Percentiles rank a stretch among this genome's conserved stretches.
Evolutionary conservation across 441 rosid genomes (phyloP).

Genomic region (Gossypium gossypioides): DNA sequence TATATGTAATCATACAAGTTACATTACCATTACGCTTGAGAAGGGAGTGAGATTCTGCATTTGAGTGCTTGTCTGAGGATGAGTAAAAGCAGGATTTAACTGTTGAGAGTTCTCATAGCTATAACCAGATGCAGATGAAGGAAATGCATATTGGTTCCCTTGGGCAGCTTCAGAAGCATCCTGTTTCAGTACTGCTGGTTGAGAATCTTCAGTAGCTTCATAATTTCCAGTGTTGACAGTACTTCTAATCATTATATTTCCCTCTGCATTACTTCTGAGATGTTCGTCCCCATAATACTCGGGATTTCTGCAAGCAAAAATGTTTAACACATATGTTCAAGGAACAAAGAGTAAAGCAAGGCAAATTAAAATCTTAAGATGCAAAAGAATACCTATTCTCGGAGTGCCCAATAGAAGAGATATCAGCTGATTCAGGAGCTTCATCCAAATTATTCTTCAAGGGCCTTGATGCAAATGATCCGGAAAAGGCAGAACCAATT

Average conservation of each 20-base stretch:
- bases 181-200: conserved; percentile 54
- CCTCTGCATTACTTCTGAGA: conserved; percentile 48
- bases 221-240: conserved; percentile 42
- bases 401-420: conserved; percentile 38
- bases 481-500: conserved; percentile 34
- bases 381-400: conserved; percentile 46
- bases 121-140: conserved; percentile 59
- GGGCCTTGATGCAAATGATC: conserved; percentile 44
- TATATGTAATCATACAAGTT: not conserved
- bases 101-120: conserved; percentile 56
- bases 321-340: conserved; percentile 1
- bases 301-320: conserved; percentile 41
- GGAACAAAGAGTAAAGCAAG: not conserved
- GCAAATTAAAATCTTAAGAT: not conserved
- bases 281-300: conserved; percentile 73
- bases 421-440: conserved; percentile 42
- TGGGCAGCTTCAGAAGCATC: conserved; percentile 46
- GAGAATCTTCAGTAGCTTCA: conserved; percentile 55
- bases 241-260: conserved; percentile 37
- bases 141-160: conserved; percentile 56
- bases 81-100: conserved; percentile 48
- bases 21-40: conserved; percentile 69
- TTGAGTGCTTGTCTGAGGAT: conserved; percentile 55
- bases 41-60: conserved; percentile 63
- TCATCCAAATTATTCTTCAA: conserved; percentile 52